Evolutionary conservation across 176 grass and related monocot species (phyloP), one percentile per base, ranked within the genome.

Genomic region (Saccharum spontaneum): DNA sequence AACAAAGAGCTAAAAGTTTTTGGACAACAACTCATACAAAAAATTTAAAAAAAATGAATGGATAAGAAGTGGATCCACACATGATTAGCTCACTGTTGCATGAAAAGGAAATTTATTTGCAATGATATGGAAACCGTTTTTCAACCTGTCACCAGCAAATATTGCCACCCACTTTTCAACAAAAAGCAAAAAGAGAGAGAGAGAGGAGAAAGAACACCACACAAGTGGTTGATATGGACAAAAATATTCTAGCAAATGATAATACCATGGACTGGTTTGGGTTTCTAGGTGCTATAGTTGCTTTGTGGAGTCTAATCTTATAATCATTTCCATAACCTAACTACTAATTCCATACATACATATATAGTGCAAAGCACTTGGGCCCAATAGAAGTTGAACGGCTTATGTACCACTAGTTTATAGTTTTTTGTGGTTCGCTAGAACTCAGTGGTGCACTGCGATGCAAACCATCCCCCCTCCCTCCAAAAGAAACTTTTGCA

Each of bases 231-330:
- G 88, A 71, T 77, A 75, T 77, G 79, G 36, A 37, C 36, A 37
- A 83, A 79, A 86, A 65, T 78, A 72, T 67, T 86, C 1, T 60
- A 83, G 73, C 37, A 79, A 78, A 59, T 86, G 84, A 87, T 87
- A 90, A 83, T 80, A 90, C 69, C 61, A 68, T 84, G 75, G 80
- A 80, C 80, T 75, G 69, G 49, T 79, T 87, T 84, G 78, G 49
- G 85, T 79, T 87, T 84, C 80, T 87, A 75, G 75, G 85, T 90
- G 59, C 80, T 83, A 83, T 87, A 87, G 37, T 69, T 65, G 78
- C 60, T 76, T 68, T 75, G 23, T 12, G 34, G 65, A 45, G 79
- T 62, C 74, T 83, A 90, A 86, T 79, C 67, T 49, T 85, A 83
- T 68, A 79, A 69, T 83, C 59, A 75, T 16, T 67, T 48, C 30